Evolutionary conservation across 129 eudicot species (phyloP), one percentile per base, ranked within the genome.

Genomic region (Flaveria brownii): DNA sequence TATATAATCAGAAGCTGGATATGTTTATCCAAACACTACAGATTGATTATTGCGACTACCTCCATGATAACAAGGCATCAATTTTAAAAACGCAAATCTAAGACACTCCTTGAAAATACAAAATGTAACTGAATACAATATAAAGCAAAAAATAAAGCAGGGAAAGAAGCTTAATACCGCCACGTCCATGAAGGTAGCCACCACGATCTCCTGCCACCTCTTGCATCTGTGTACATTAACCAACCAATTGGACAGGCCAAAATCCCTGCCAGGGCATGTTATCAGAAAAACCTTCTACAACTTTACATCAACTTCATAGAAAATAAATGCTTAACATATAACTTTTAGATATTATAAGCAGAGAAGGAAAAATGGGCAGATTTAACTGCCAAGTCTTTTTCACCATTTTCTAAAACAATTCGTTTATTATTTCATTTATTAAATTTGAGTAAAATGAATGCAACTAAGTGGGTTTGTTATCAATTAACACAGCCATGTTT

Each of bases 151-250:
- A 36, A 66, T 20, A 42, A 65, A 43, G 45, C 36, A 30, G 25
- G 17, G 16, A 15, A 20, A 20, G 47, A 54, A 73, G 56, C 36
- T 63, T 63, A 64, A 81, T 94, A 94, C 98, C 98, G 84, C 98
- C 98, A 79, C 98, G 85, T 68, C 97, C 98, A 87, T 94, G 98
- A 81, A 94, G 98, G 87, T 94, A 94, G 49, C 98, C 98, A 69
- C 98, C 98, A 87, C 98, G 97, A 80, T 94, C 98, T 80, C 98
- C 98, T 70, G 98, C 93, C 77, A 91, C 97, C 80, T 94, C 98
- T 91, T 94, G 98, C 98, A 94, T 94, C 98, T 94, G 98, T 75
- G 78, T 78, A 68, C 78, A 84, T 94, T 86, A 94, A 89, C 75
- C 89, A 74, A 87, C 91, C 93, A 70, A 80, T 67, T 78, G 87